phyloP scores from a whole-genome alignment of 768 basidiomycete genomes.

The Boletus rubescentipes region DNA sequence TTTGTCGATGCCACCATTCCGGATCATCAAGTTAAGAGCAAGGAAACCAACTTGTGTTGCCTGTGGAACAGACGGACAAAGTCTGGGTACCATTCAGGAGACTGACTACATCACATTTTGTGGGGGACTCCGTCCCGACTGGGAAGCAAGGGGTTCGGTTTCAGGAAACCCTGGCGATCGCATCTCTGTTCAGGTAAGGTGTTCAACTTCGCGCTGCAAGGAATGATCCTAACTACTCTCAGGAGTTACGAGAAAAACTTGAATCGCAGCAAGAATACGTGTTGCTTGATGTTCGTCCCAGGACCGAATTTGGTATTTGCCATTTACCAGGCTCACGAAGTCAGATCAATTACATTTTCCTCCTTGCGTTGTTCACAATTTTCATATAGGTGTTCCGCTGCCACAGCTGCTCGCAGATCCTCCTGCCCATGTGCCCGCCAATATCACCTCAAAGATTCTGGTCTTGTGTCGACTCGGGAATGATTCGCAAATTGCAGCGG shows the following conservation, averaged over 20 bases:
- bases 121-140: conserved; percentile 68
- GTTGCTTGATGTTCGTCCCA: conserved; percentile 79
- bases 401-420: conserved; percentile 63
- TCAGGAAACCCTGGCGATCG: conserved; percentile 42
- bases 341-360: conserved; percentile 37
- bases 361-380: not conserved
- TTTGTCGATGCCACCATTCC: conserved; percentile 66
- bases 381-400: conserved; percentile 70
- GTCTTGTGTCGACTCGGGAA: conserved; percentile 89
- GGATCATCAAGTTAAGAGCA: conserved; percentile 77
- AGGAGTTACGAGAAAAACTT: conserved; percentile 51
- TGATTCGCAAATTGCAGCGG: conserved; percentile 87
- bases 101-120: conserved; percentile 88
- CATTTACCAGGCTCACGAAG: conserved; percentile 72
- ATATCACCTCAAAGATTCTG: conserved; percentile 36
- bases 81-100: conserved; percentile 46
- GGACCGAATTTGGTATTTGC: conserved; percentile 84
- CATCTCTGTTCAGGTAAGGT: conserved; percentile 43
- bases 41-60: conserved; percentile 71
- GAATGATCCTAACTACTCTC: conserved; percentile 1
- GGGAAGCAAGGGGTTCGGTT: conserved; percentile 54
- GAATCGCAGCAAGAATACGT: conserved; percentile 27
- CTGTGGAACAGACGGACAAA: conserved; percentile 59
- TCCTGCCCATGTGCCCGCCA: conserved; percentile 34
- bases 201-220: not conserved